These are phyloP conservation scores for Lycium barbarum DNA, from an alignment of 257 asterid species.

Conservation along the genomic window DNA sequence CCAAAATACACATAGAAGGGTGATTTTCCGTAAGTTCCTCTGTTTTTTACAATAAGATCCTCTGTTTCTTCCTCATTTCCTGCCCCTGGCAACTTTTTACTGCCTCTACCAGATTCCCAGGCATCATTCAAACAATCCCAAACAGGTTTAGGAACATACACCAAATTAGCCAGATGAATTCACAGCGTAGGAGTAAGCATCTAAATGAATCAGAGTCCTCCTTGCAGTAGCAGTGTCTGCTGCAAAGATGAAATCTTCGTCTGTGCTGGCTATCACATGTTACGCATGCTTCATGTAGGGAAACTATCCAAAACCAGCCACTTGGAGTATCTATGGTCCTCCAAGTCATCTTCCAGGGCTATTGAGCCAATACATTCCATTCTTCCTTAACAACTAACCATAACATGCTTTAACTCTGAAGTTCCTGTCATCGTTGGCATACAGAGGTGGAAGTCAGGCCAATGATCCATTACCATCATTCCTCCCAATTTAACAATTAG, in stretches of 20 bases:
- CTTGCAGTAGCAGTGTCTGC: background rate
- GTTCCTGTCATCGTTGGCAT: background rate
- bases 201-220: conserved; percentile 4
- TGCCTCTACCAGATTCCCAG: background rate
- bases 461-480: background rate
- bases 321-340: background rate
- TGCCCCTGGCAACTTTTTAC: background rate
- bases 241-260: background rate
- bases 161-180: background rate
- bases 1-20: background rate
- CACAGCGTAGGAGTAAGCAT: background rate
- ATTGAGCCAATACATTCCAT: background rate
- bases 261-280: conserved; percentile 12
- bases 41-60: background rate
- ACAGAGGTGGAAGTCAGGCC: background rate
- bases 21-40: background rate
- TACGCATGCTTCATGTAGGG: conserved; percentile 9
- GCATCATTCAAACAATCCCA: conserved; percentile 4
- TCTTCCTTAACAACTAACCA: conserved; percentile 9
- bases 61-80: conserved; percentile 7
- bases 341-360: conserved; percentile 24
- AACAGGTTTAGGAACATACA: conserved; percentile 22
- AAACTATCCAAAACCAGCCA: conserved; percentile 12
- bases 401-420: background rate
- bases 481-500: background rate